A percentile compares a stretch with the other conserved stretches of the same genome.
These are phyloP conservation scores for Leccinellum luteum DNA, from an alignment of 768 basidiomycete species.

Conservation along the genomic window DNA sequence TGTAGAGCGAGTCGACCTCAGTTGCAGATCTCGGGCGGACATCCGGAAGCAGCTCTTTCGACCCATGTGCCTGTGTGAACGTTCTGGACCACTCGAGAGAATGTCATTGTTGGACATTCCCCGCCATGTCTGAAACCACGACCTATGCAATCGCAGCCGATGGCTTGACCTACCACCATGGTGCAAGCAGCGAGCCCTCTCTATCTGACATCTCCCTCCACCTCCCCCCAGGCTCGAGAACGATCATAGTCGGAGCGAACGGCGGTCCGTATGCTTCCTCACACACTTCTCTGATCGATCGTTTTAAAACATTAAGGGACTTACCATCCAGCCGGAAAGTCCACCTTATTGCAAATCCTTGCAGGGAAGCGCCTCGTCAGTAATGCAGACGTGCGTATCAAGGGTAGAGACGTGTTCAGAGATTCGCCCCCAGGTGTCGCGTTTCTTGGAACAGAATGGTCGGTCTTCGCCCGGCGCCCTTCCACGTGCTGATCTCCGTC, in stretches of 20 bases:
- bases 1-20: neutral
- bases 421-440: slow-evolving; percentile 79
- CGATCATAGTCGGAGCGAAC: slow-evolving; percentile 89
- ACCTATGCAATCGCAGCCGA: slow-evolving; percentile 35
- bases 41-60: neutral
- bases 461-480: neutral
- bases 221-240: slow-evolving; percentile 75
- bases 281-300: neutral
- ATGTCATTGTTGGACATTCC: neutral
- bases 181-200: slow-evolving; percentile 41
- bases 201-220: slow-evolving; percentile 63
- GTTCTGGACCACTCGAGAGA: neutral
- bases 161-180: slow-evolving; percentile 60
- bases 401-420: slow-evolving; percentile 86
- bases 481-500: neutral
- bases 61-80: neutral
- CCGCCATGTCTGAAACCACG: slow-evolving; percentile 1
- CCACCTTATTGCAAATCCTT: slow-evolving; percentile 90
- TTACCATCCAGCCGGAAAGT: slow-evolving; percentile 72
- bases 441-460: slow-evolving; percentile 94
- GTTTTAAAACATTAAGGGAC: neutral
- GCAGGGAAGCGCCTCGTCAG: slow-evolving; percentile 86
- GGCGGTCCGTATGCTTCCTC: slow-evolving; percentile 58
- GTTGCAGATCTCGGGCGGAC: neutral
- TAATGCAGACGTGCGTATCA: slow-evolving; percentile 62